Conservation (phyloP, 495 filamentous ascomycete species). For the Venustampulla echinocandica region DNA sequence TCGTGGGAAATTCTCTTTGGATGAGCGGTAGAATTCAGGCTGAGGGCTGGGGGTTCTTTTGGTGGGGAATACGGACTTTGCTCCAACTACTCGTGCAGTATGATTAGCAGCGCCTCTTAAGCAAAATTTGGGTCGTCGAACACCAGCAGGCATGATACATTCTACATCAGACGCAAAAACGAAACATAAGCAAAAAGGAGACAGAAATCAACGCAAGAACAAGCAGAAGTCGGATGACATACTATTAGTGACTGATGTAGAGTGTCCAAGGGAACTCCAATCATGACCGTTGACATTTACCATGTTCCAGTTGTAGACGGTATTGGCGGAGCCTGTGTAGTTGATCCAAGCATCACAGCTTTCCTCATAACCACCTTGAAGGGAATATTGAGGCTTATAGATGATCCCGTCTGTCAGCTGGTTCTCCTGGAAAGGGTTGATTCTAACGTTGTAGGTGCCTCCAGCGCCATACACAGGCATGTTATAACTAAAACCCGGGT, state of each 20-base stretch:
- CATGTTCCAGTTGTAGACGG: not conserved
- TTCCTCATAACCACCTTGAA: slow-evolving; percentile 2
- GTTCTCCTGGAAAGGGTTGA: not conserved
- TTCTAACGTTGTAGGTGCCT: not conserved
- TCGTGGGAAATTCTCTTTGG: not conserved
- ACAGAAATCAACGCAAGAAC: not conserved
- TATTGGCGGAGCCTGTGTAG: not conserved
- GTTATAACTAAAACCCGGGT: not conserved
- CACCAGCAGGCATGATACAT: not conserved
- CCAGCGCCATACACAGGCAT: not conserved
- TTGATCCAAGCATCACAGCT: slow-evolving; percentile 1
- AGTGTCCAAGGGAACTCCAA: not conserved
- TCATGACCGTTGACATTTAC: not conserved
- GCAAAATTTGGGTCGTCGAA: not conserved
- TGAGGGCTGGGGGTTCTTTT: too few species aligned
- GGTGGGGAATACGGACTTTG: not conserved
- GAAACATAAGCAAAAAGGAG: not conserved
- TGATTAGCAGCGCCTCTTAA: not conserved
- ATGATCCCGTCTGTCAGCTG: not conserved
- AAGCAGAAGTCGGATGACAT: not conserved
- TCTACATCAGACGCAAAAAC: not conserved
- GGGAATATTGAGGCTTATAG: not conserved
- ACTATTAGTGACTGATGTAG: not conserved
- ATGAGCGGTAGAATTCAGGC: not conserved
- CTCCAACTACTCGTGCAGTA: not conserved